A percentile compares a stretch with the other conserved stretches of the same genome.
Evolutionary conservation across 306 rosid genomes (phyloP).

Genomic region (Luffa aegyptiaca): DNA sequence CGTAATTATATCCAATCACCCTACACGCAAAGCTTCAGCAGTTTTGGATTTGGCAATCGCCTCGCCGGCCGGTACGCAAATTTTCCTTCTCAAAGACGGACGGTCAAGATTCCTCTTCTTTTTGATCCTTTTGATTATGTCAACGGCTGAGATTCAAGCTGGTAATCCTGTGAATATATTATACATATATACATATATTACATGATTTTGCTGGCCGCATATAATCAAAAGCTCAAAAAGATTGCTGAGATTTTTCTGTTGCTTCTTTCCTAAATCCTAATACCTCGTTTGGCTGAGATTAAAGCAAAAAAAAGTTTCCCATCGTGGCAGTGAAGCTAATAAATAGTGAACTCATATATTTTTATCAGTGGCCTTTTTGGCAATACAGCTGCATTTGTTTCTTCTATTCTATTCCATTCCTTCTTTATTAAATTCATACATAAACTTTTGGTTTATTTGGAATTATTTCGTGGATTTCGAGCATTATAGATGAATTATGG

Average conservation of each 20-base stretch:
- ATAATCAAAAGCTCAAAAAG: constrained; percentile 8
- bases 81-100: constrained; percentile 6
- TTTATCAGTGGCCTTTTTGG: neutral
- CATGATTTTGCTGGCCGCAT: neutral
- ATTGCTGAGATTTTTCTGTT: neutral
- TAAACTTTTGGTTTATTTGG: neutral
- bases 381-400: neutral
- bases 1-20: constrained; percentile 20
- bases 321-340: neutral
- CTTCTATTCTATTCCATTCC: neutral
- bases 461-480: neutral
- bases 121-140: constrained; percentile 1
- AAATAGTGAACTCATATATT: neutral
- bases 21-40: neutral
- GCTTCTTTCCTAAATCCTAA: neutral
- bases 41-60: neutral
- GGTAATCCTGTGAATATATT: neutral
- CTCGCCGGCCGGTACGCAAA: neutral
- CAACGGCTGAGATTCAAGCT: constrained; percentile 17
- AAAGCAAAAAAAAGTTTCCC: neutral
- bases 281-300: constrained; percentile 1
- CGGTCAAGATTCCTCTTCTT: constrained; percentile 11
- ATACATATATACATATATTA: neutral
- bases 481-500: neutral
- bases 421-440: neutral